Evolutionary conservation across 2,329 filamentous ascomycete species (phyloP).

Genomic region (Harringtonia aguacate): DNA sequence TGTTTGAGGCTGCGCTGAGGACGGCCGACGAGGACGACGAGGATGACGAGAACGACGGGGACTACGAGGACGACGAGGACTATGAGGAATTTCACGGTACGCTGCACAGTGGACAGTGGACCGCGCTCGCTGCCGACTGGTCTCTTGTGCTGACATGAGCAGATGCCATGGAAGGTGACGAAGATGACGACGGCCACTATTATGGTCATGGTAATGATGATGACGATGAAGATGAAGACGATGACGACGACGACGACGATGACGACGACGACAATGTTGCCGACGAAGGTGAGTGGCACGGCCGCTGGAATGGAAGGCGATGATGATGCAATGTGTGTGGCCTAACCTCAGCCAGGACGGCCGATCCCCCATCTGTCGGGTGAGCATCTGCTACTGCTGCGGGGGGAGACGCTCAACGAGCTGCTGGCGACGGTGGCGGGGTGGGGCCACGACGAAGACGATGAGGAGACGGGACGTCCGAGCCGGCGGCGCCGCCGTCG

Average conservation of each 20-base stretch:
- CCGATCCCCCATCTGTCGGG: slow-evolving; percentile 10
- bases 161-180: slow-evolving; percentile 8
- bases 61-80: slow-evolving; percentile 9
- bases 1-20: no score
- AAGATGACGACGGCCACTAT: slow-evolving; percentile 16
- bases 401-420: slow-evolving; percentile 13
- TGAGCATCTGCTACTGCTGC: slow-evolving; percentile 15
- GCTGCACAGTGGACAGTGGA: no score
- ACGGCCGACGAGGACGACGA: no score
- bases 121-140: no score
- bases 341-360: no score
- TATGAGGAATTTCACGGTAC: slow-evolving; percentile 3
- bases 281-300: slow-evolving; percentile 6
- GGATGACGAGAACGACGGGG: no score
- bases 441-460: slow-evolving; percentile 3
- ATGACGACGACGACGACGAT: slow-evolving; percentile 12
- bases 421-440: slow-evolving; percentile 9
- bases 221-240: slow-evolving; percentile 9
- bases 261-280: slow-evolving; percentile 13
- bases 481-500: slow-evolving; percentile 29
- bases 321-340: no score
- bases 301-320: neutral
- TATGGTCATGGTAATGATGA: slow-evolving; percentile 11
- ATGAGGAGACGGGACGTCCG: slow-evolving; percentile 15
- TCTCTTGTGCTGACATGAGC: neutral